phyloP scores from a whole-genome alignment of 169 alveolate species.

The Cardiosporidium cionae region DNA sequence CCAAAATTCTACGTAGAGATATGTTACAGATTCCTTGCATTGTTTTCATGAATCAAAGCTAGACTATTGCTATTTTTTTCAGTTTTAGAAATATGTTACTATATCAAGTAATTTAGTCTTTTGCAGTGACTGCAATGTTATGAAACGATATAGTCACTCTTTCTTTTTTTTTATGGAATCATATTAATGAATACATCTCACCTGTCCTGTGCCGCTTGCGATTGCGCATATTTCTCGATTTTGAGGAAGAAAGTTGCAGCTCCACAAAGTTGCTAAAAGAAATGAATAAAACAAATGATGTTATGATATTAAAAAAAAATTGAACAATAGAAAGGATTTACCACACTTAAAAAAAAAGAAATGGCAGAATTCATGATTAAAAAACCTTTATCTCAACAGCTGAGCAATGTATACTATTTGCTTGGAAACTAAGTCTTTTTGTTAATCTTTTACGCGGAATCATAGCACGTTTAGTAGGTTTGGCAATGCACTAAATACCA shows the following conservation, averaged over 20 bases:
- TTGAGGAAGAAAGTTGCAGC: constrained; percentile 79
- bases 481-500: neutral
- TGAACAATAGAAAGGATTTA: neutral
- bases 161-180: no score
- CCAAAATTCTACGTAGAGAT: no score
- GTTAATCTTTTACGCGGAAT: neutral
- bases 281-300: neutral
- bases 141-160: no score
- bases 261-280: constrained; percentile 82
- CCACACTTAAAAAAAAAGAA: neutral
- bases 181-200: constrained; percentile 56
- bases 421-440: neutral
- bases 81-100: neutral
- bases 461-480: neutral
- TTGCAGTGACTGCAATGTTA: neutral
- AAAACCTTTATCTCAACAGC: neutral
- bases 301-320: no score
- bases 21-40: no score
- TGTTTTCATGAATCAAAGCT: neutral
- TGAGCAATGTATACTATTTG: neutral
- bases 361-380: neutral
- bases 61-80: neutral
- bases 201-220: constrained; percentile 78
- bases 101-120: neutral
- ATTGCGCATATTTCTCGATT: constrained; percentile 74